Evolutionary conservation across 2,329 filamentous ascomycete species (phyloP).

Genomic region (Stachybotrys echinatus): DNA sequence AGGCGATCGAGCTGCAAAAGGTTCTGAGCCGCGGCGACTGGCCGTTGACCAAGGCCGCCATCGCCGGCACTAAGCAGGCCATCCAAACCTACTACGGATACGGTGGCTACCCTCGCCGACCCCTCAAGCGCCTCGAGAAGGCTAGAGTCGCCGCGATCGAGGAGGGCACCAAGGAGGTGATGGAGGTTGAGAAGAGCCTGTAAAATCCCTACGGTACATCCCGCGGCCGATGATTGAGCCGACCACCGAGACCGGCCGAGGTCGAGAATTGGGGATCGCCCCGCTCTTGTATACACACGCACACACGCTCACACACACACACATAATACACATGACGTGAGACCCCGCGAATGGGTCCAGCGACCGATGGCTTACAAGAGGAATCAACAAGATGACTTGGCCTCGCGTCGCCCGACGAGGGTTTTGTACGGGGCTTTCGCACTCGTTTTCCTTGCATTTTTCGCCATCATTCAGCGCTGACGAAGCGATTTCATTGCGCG

Average conservation of each 20-base stretch:
- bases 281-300: not conserved
- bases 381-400: too few species aligned
- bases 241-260: not conserved
- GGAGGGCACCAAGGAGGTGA: constrained; percentile 55
- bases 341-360: too few species aligned
- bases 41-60: constrained; percentile 75
- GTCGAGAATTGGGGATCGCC: not conserved
- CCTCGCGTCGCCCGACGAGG: too few species aligned
- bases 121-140: constrained; percentile 61
- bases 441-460: too few species aligned
- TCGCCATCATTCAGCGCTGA: too few species aligned
- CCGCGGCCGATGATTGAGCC: not conserved
- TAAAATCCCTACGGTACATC: constrained; percentile 13
- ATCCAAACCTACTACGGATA: constrained; percentile 80
- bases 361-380: too few species aligned
- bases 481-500: too few species aligned
- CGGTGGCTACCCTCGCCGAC: constrained; percentile 68
- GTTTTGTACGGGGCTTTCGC: too few species aligned
- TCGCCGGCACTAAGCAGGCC: constrained; percentile 80
- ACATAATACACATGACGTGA: too few species aligned
- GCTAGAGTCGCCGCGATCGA: constrained; percentile 47
- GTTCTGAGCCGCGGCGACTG: constrained; percentile 75
- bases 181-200: constrained; percentile 57
- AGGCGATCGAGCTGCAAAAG: constrained; percentile 72
- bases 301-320: not conserved